A percentile compares a stretch with the other conserved stretches of the same genome.
phyloP scores from a whole-genome alignment of 768 basidiomycete genomes.

The Suillus decipiens region DNA sequence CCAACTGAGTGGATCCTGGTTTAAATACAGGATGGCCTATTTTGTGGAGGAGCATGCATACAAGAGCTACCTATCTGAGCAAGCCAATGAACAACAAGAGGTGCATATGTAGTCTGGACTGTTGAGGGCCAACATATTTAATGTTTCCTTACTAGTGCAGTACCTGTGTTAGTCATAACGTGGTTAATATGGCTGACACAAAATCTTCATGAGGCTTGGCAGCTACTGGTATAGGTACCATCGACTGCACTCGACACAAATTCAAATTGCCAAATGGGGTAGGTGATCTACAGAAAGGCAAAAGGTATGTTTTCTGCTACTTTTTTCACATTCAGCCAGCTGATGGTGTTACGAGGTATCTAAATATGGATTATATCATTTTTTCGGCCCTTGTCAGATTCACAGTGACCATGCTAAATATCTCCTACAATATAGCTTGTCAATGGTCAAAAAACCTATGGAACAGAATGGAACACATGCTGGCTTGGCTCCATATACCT shows the following conservation, averaged over 20 bases:
- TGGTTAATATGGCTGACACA: neutral
- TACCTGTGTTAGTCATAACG: neutral
- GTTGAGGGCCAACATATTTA: neutral
- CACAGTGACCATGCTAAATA: neutral
- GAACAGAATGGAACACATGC: neutral
- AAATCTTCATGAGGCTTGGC: neutral
- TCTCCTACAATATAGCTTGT: neutral
- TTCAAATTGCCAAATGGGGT: neutral
- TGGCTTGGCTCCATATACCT: neutral
- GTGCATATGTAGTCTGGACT: neutral
- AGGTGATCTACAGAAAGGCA: neutral
- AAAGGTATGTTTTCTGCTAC: neutral
- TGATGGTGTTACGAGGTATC: neutral
- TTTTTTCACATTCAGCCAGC: neutral
- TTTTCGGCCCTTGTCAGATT: neutral
- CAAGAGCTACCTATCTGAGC: neutral
- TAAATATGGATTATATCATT: neutral
- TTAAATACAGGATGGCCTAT: neutral
- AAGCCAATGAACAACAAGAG: neutral
- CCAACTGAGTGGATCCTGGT: neutral
- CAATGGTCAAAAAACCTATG: neutral
- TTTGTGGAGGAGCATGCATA: neutral
- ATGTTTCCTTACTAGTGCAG: neutral
- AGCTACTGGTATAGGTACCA: neutral
- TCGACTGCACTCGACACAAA: neutral